These are phyloP conservation scores for Stephanocyclus meneghinianus DNA, from an alignment of 352 stramenopile species.

Conservation along the genomic window DNA sequence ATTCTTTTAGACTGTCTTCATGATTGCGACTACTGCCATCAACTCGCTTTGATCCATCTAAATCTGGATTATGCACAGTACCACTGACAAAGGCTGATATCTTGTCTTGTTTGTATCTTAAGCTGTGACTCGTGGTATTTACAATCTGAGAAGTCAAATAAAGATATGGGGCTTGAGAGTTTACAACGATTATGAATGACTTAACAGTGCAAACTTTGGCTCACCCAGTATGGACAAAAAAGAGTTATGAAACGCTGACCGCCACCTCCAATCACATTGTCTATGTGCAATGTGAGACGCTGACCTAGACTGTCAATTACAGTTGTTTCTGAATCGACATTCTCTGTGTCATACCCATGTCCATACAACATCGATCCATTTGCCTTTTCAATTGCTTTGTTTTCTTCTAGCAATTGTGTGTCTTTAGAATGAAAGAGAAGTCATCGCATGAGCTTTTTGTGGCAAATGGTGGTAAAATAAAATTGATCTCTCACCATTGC, in stretches of 20 bases:
- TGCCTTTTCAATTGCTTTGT: constrained; percentile 46
- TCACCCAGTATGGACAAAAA: constrained; percentile 85
- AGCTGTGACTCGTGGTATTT: constrained; percentile 86
- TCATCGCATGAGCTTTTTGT: not conserved
- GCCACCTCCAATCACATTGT: constrained; percentile 85
- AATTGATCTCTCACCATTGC: constrained; percentile 16
- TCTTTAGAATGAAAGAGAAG: not conserved
- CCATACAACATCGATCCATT: constrained; percentile 50
- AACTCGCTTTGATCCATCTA: constrained; percentile 78
- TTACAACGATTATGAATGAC: constrained; percentile 1
- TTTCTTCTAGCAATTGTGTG: constrained; percentile 20
- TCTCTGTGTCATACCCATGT: constrained; percentile 59
- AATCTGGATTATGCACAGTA: constrained; percentile 69
- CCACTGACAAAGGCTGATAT: constrained; percentile 68
- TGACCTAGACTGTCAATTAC: constrained; percentile 86
- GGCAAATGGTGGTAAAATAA: not conserved
- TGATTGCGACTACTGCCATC: constrained; percentile 74
- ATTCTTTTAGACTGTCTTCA: constrained; percentile 3
- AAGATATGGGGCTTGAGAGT: not conserved
- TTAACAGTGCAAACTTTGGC: constrained; percentile 56
- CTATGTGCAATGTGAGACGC: constrained; percentile 80
- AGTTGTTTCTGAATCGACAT: constrained; percentile 80
- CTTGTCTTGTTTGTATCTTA: constrained; percentile 85
- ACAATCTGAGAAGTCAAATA: constrained; percentile 32
- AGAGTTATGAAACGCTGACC: constrained; percentile 83